phyloP scores from a whole-genome alignment of 2,329 filamentous ascomycete genomes.

The Pseudogymnoascus sp. region DNA sequence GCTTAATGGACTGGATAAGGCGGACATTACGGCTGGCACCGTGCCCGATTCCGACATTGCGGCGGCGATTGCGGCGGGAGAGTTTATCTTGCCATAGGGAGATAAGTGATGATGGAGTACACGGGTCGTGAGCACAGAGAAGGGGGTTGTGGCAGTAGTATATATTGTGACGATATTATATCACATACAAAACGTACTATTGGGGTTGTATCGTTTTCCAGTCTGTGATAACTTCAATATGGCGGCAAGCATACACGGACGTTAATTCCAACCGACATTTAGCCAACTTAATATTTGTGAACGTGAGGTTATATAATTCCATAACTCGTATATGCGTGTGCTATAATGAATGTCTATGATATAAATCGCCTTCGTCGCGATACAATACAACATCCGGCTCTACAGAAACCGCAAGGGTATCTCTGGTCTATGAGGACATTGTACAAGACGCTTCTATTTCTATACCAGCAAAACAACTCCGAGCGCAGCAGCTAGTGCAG shows the following conservation, averaged over 20 bases:
- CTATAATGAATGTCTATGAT: neutral
- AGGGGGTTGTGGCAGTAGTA: neutral
- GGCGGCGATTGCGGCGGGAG: constrained; percentile 13
- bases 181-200: neutral
- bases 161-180: neutral
- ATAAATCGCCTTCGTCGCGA: neutral
- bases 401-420: neutral
- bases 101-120: neutral
- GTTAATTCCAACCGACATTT: no score
- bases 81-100: constrained; percentile 13
- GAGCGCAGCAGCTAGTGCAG: neutral
- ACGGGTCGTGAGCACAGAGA: neutral
- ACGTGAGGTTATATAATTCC: neutral
- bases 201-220: no score
- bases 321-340: neutral
- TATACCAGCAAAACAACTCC: neutral
- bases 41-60: constrained; percentile 14
- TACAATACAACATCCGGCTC: neutral
- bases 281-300: neutral
- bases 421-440: neutral
- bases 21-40: constrained; percentile 4
- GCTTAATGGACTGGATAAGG: constrained; percentile 15
- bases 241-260: no score
- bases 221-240: no score
- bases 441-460: neutral